Conservation (phyloP, 1,284 basidiomycete species). For the Phlebopus sp. region DNA sequence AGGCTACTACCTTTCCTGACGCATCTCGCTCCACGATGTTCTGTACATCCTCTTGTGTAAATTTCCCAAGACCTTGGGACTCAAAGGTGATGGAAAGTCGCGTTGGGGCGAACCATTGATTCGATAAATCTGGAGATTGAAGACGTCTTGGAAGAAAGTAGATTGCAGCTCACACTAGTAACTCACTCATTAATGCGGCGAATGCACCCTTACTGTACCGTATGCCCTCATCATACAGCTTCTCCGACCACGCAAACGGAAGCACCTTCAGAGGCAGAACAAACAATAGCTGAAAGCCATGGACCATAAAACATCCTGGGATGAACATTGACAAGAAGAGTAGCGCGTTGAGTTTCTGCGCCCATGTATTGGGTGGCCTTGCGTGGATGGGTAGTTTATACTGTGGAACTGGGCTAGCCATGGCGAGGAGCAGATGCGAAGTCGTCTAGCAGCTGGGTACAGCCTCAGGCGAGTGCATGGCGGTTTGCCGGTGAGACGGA, state of each 20-base stretch:
- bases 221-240: slow-evolving; percentile 65
- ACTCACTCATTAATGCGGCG: slow-evolving; percentile 69
- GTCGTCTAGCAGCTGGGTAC: neutral
- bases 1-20: slow-evolving; percentile 52
- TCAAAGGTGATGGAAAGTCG: slow-evolving; percentile 75
- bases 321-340: slow-evolving; percentile 65
- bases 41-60: slow-evolving; percentile 57
- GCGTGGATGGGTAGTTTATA: slow-evolving; percentile 57
- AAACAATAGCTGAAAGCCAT: slow-evolving; percentile 67
- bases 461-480: neutral
- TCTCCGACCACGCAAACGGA: slow-evolving; percentile 42
- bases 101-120: slow-evolving; percentile 81
- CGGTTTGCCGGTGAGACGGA: too few relatives aligned
- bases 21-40: slow-evolving; percentile 53
- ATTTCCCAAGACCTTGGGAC: slow-evolving; percentile 57
- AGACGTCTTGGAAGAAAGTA: slow-evolving; percentile 2
- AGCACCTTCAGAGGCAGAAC: slow-evolving; percentile 62
- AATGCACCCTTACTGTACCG: slow-evolving; percentile 83
- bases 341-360: slow-evolving; percentile 48
- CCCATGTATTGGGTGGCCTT: slow-evolving; percentile 58
- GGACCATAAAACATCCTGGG: slow-evolving; percentile 65
- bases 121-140: slow-evolving; percentile 60
- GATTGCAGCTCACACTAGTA: slow-evolving; percentile 5
- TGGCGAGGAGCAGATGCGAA: slow-evolving; percentile 10
- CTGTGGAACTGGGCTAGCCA: slow-evolving; percentile 25